Evolutionary conservation across 345 rosid genomes (phyloP), one percentile per base, ranked within the genome.

Genomic region (Luvunga scandens): DNA sequence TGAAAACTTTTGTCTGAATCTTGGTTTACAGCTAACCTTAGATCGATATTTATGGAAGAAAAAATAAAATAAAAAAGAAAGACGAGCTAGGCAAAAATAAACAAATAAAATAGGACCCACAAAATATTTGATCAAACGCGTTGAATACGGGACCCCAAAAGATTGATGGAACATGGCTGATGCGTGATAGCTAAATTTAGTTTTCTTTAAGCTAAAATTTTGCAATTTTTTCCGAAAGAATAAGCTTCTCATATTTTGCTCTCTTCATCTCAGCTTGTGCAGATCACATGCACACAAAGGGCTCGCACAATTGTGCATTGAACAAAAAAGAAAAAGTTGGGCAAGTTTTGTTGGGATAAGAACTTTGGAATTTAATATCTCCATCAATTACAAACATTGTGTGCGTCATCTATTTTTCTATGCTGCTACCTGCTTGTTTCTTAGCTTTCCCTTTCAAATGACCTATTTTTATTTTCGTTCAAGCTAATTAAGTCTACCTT

Each of bases 21-120:
- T 69, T 86, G 89, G 84, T 65, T 84, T 80, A 84, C 87, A 84
- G 85, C 89, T 86, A 74, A 81, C 73, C 39, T 18, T 27, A 31
- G 62, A 57, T 78, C 24, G 19, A 48, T 14, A 24, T 24, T 22
- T 24, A 39, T 19, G 30, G 36, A 71, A 31, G 74, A 64, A 57
- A 76, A 73, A 22, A 61, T 65, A 71, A 75, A 27, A 61, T 60
- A 0, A 65, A 63, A 65, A 25, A 31, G 42, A 42, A 31, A 75
- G 33, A 24, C 28, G 56, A 77, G 59, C 50, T 48, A 13, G 4
- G 18, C 50, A 13, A 14, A 45, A 45, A 27, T 27, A 36, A 61
- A 12, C 5, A 65, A 36, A 6, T 2, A 9, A 50, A 13, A 45
- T 12, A 28, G 82, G 62, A 56, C 84, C 81, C 76, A 64, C 68